Evolutionary conservation across 2,329 filamentous ascomycete genomes (phyloP), one percentile per base, ranked within the genome.

Genomic region (Metarhizium album): DNA sequence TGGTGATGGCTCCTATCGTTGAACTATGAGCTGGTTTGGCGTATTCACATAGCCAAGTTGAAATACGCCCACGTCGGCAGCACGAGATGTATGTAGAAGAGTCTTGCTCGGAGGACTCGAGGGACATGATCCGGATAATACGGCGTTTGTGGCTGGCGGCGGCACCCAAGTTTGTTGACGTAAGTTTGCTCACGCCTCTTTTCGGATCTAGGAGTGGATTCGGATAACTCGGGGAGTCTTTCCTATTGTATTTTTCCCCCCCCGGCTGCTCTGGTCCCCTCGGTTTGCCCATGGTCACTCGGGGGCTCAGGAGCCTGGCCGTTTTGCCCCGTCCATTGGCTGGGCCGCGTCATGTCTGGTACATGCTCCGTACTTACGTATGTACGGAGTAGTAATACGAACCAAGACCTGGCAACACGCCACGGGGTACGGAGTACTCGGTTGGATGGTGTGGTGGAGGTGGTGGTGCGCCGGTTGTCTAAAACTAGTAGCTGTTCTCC

Each of bases 331-430:
- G 33, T 24, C 45, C 27, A 53, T 51, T 51, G 54, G 54, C 49
- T 48, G 31, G 55, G 50, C 52, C 54, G 52, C 54, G 54, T 51
- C 47, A 54, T 40, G 37, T 18, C 6, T 20, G 16, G 5, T 18
- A 16, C 33, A 35, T 35, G 16, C n/a, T n/a, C n/a, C n/a, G n/a
- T n/a, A n/a, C n/a, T n/a, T n/a, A n/a, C n/a, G n/a, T n/a, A n/a
- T n/a, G n/a, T n/a, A n/a, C n/a, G n/a, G n/a, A n/a, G n/a, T n/a
- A 23, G 42, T 24, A 37, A 31, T 7, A 23, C 33, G 33, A 35
- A 35, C 14, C 33, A 35, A 35, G 33, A 35, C 33, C 33, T 14
- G 16, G 33, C 9, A 13, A 35, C 33, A 13, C 27, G 27, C 27
- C 27, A 29, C 27, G 27, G 7, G 27, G 27, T 29, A 29, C n/a